Evolutionary conservation across 2,329 filamentous ascomycete genomes (phyloP), one percentile per base, ranked within the genome.

Genomic region (Harringtonia aguacate): DNA sequence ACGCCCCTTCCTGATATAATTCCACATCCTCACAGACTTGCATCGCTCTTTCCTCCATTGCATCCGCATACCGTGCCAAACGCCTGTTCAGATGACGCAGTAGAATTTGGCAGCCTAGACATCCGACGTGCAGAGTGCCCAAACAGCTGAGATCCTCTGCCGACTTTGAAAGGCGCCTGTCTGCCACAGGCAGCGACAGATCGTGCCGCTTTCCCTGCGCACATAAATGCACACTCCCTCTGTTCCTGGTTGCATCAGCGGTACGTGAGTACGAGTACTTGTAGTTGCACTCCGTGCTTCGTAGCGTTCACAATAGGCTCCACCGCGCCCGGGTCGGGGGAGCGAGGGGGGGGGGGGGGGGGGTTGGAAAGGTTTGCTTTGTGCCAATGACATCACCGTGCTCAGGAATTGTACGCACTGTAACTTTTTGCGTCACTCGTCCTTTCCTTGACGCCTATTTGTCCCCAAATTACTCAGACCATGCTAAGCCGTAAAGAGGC

Each of bases 381-480:
- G 44, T 42, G 39, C 41, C 34, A 38, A 40, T 46, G 39, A 37
- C 45, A 30, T 40, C 39, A 38, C 43, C 29, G 29, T 33, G 14
- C 24, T 20, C 22, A 14, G 10, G 22, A 10, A 13, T 30, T 17
- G 43, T 22, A 38, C 36, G 38, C 47, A 48, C 47, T 48, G 47
- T 48, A 44, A 35, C 20, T 24, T 14, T 15, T 37, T 4, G 30
- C 38, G 27, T 39, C 31, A 15, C 34, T 43, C 39, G 35, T 31
- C 33, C 20, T 28, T 36, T 6, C 42, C 28, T 44, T 40, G n/a
- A n/a, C n/a, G n/a, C n/a, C 45, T 49, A 44, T 45, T 49, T 40
- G 45, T 48, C 40, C 41, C 39, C 44, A 43, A 28, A 29, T 33
- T 36, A 21, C 28, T 36, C 21, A 24, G 34, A 38, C 44, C 33